Evolutionary conservation across 805 yeast genomes (phyloP), one percentile per base, ranked within the genome.

Genomic region (Wickerhamiella allomyrinae): DNA sequence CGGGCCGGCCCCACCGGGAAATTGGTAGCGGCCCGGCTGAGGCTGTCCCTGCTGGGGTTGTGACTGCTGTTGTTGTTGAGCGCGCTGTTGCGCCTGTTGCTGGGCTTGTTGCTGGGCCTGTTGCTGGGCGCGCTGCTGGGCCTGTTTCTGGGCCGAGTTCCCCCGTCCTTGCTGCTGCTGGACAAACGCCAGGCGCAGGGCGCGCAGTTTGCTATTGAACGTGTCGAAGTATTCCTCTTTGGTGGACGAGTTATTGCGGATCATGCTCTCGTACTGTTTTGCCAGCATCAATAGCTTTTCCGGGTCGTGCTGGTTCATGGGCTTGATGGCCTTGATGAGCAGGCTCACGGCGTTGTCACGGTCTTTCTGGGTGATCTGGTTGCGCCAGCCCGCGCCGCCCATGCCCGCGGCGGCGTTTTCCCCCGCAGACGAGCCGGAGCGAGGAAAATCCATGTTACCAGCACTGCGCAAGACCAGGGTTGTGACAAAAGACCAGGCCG

Each of bases 271-370:
- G 41, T 53, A 56, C 37, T 54, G 51, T 39, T 50, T 59, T 1
- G 65, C 66, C 33, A 57, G 41, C 17, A 37, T 46, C 7, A 56
- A 41, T 21, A 60, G 47, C 31, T 57, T 54, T 23, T 57, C 62
- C 37, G 53, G 53, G 17, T 60, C 57, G 41, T 50, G 51, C 39
- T 48, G 40, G 34, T 49, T 44, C 44, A 56, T 46, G 21, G 50
- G 53, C 15, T 41, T 42, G 41, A 56, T 40, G 8, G 41, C 45
- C n/a, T 36, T 41, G 13, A 52, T 29, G 7, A 53, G 45, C 10
- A 43, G 45, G 10, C 20, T 17, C 1, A 50, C 41, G 41, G 48
- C 41, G 23, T 44, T 43, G 15, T 45, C 40, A n/a, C 57, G 54
- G 37, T 49, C 49, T 11, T 45, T 51, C 1, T 22, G 37, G n/a